Base-by-base conservation (phyloP, 2,329 filamentous ascomycete species). In the Fusarium musae region DNA sequence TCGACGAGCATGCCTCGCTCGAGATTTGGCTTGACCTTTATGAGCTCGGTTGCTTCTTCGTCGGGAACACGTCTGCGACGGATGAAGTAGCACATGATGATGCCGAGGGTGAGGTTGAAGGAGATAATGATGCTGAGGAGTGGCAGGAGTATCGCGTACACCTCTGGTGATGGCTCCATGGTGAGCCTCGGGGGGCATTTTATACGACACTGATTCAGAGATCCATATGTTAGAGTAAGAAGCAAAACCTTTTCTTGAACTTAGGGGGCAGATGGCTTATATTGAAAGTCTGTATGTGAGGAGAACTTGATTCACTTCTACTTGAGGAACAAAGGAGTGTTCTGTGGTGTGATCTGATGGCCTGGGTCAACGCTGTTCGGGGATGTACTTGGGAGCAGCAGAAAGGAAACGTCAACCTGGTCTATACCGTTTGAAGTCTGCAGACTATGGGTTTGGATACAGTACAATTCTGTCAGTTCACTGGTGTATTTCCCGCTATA, bases 1-100 rank as follows among this genome's bases (percentile, higher is more conserved):
- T 70, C 53, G 30, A 66, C 68, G 3, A 70, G 66, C 54, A 70
- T 70, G 11, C 66, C 66, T 8, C 59, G 34, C 11, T 70, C 28
- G 3, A 60, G 26, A 16, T 19, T 15, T 28, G 43, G n/a, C 9
- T 44, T 28, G 50, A 5, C 4, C 4, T 49, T 23, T 7, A 21
- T 13, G 30, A 36, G 19, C 11, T 49, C 19, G 8, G 13, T 17
- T 12, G 23, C 6, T 58, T 58, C 53, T 6, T 57, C 23, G 8
- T 40, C 44, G 4, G 3, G 39, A n/a, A 19, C 40, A 12, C 17
- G 30, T 21, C 57, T 65, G 16, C 59, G 49, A 42, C 37, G 63
- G 16, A 43, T 46, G 12, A 49, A 43, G 4, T 36, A n/a, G 16
- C 34, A 26, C 59, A 73, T 73, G 23, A 50, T 32, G 21, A 52